These are phyloP conservation scores for Coffea canephora DNA, from an alignment of 257 asterid genomes.

Conservation along the genomic window DNA sequence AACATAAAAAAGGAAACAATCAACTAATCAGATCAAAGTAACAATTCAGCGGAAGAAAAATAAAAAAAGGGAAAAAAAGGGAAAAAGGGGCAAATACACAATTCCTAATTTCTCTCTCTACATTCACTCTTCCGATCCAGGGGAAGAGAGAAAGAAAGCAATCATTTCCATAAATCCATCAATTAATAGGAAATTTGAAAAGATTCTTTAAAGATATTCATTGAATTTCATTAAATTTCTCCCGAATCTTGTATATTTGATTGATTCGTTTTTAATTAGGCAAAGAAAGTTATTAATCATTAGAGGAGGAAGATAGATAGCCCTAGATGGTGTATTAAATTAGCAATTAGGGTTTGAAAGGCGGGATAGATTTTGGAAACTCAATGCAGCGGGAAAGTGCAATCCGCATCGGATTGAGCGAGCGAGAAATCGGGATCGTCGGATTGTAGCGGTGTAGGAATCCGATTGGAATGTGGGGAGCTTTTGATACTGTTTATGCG, in stretches of 20 bases:
- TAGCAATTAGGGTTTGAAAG: constrained; percentile 20
- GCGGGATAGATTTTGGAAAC: constrained; percentile 15
- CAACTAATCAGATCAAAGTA: constrained; percentile 13
- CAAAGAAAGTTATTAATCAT: not conserved
- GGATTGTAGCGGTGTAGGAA: constrained; percentile 19
- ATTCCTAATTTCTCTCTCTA: constrained; percentile 22
- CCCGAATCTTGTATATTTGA: constrained; percentile 1
- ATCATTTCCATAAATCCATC: not conserved
- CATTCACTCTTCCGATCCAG: constrained; percentile 39
- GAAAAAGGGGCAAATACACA: not conserved
- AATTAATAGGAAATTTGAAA: not conserved
- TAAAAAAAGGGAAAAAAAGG: not conserved
- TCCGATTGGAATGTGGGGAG: constrained; percentile 27
- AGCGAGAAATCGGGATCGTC: constrained; percentile 16
- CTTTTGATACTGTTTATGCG: constrained; percentile 16
- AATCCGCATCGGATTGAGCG: not conserved
- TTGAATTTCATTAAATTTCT: constrained; percentile 14
- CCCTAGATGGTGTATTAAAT: constrained; percentile 14
- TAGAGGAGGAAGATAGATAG: constrained; percentile 14
- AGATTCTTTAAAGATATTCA: constrained; percentile 1
- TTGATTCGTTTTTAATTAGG: constrained; percentile 12
- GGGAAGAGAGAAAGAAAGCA: constrained; percentile 24
- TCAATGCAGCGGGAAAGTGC: constrained; percentile 24
- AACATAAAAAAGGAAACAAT: not conserved
- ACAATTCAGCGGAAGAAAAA: not conserved